Base-by-base conservation (phyloP, 306 rosid species). In the Begonia peltatifolia region DNA sequence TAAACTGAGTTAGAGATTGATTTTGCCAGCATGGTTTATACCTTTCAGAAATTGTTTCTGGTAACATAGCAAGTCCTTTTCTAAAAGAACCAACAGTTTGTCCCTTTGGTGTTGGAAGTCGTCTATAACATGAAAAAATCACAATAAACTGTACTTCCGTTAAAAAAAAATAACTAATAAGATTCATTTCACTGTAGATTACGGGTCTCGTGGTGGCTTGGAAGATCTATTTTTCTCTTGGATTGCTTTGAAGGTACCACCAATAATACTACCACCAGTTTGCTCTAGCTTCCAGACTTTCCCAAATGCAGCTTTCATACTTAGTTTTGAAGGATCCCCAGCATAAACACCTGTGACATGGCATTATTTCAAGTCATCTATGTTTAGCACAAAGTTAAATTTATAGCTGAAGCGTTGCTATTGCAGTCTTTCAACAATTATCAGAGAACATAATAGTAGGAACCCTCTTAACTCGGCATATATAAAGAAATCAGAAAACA, bases 221-320 rank as follows among this genome's bases (percentile, higher is more conserved):
- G 79, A 60, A 69, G 75, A 55, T 63, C 22, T 64, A 56, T 73
- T 83, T 74, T 74, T 80, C 79, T 76, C 94, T 66, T 79, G 95
- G 70, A 90, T 14, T 67, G 99, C 85, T 81, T 83, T 90, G 65
- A 90, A 78, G 73, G 95, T 67, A n/a, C 99, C 95, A 60, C 95
- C 99, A 56, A 90, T 69, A 48, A 90, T 90, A 70, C 95, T 86
- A 53, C 95, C 95, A 38, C 99, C 95, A 62, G 67, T 90, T 71
- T 86, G 78, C 75, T 90, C 99, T 48, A 90, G 76, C 71, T 49
- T 83, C 99, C 99, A 90, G 53, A 90, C 95, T 74, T 80, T 90
- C 16, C 99, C 93, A 57, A 90, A 90, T 58, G 99, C 99, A 53
- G 99, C 99, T 70, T 86, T 86, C 99, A 90, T 86, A 56, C 99